These are phyloP conservation scores for Citrus australasica DNA, from an alignment of 345 rosid genomes.

Conservation along the genomic window DNA sequence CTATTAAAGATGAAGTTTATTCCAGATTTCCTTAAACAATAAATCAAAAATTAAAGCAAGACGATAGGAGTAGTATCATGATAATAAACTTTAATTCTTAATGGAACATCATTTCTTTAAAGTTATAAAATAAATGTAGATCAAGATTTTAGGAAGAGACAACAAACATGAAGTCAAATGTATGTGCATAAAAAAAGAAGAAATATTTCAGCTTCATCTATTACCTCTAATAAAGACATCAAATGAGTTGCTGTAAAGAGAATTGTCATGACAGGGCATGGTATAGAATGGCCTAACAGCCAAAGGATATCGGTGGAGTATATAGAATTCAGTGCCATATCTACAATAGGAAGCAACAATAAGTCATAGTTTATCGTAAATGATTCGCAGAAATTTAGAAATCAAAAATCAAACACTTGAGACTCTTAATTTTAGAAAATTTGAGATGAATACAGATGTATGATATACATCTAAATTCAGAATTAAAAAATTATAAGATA, in stretches of 20 bases:
- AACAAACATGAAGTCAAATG: background rate
- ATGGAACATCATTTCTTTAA: background rate
- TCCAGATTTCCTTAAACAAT: background rate
- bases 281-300: slow-evolving; percentile 94
- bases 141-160: background rate
- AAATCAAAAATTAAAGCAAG: background rate
- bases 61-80: background rate
- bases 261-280: slow-evolving; percentile 78
- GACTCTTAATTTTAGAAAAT: background rate
- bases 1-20: background rate
- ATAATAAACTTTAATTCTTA: background rate
- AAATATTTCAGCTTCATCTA: background rate
- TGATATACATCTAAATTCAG: background rate
- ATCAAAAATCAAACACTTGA: background rate
- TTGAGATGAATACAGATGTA: background rate
- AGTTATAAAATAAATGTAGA: background rate
- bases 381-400: background rate
- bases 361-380: background rate
- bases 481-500: background rate
- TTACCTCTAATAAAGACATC: slow-evolving; percentile 94
- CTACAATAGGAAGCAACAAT: slow-evolving; percentile 28
- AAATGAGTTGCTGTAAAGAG: slow-evolving; percentile 80
- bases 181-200: background rate
- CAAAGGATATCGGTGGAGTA: slow-evolving; percentile 72
- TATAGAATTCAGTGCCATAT: slow-evolving; percentile 87